Conservation (phyloP, 352 stramenopile genomes). For the Globisporangium megalacanthum region DNA sequence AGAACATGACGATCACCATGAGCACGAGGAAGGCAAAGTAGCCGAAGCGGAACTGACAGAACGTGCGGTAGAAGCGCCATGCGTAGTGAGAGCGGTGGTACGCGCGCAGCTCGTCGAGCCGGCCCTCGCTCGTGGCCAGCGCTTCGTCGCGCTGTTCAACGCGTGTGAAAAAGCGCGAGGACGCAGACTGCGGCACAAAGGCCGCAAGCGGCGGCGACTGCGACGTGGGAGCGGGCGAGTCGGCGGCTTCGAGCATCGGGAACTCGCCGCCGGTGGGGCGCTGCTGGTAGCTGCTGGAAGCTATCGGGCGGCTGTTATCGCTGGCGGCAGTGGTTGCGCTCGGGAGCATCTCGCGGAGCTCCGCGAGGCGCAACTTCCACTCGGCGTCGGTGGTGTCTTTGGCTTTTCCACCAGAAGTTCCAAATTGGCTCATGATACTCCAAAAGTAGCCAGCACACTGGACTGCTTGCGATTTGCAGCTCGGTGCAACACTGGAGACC, state of each 20-base stretch:
- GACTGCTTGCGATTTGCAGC: too few relatives aligned
- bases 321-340: background rate
- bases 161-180: conserved; percentile 13
- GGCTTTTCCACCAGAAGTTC: too few relatives aligned
- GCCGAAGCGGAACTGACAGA: conserved; percentile 72
- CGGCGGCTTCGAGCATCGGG: conserved; percentile 14
- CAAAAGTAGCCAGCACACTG: too few relatives aligned
- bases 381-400: background rate
- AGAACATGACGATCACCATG: conserved; percentile 83
- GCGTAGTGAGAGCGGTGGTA: conserved; percentile 33
- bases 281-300: conserved; percentile 6
- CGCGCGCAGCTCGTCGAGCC: conserved; percentile 47
- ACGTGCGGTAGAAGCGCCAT: conserved; percentile 66
- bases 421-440: too few relatives aligned
- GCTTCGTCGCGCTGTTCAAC: conserved; percentile 28
- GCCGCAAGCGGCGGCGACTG: background rate
- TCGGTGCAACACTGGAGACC: too few relatives aligned
- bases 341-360: conserved; percentile 17
- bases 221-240: conserved; percentile 1
- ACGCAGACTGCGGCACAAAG: conserved; percentile 4
- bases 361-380: conserved; percentile 11
- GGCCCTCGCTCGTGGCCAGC: conserved; percentile 43
- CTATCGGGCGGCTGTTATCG: background rate
- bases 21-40: conserved; percentile 80
- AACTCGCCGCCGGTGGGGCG: conserved; percentile 6